phyloP scores from a whole-genome alignment of 176 grass and related monocot genomes.

The Aegilops speltoides region DNA sequence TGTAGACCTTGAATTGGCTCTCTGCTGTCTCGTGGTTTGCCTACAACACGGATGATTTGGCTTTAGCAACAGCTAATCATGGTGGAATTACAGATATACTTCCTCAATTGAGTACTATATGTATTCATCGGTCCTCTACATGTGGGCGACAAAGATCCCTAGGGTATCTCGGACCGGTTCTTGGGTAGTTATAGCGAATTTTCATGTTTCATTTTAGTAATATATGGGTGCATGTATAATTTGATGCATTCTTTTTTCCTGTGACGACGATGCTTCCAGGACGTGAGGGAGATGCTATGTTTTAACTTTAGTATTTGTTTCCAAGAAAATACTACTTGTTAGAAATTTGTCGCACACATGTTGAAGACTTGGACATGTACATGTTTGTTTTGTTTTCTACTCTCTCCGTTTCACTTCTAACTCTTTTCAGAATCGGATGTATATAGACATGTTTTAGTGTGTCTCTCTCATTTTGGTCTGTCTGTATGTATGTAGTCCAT shows the following conservation, averaged over 20 bases:
- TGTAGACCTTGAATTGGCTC: slow-evolving; percentile 40
- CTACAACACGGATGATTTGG: slow-evolving; percentile 33
- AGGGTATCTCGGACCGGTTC: slow-evolving; percentile 31
- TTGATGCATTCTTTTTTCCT: neutral
- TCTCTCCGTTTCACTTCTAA: no score
- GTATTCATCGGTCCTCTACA: slow-evolving; percentile 28
- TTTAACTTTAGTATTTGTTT: neutral
- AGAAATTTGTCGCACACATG: neutral
- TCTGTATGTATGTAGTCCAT: no score
- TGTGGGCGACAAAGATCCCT: slow-evolving; percentile 45
- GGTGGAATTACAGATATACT: slow-evolving; percentile 27
- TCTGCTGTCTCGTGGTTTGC: slow-evolving; percentile 37
- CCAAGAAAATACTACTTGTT: neutral
- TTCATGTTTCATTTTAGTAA: neutral
- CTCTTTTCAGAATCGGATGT: no score
- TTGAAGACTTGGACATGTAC: neutral
- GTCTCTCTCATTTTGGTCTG: no score
- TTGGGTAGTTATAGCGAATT: neutral
- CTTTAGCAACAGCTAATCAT: slow-evolving; percentile 38
- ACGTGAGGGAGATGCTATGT: neutral
- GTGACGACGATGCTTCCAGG: slow-evolving; percentile 17
- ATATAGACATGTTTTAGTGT: no score
- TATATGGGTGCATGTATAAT: neutral
- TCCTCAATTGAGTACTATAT: slow-evolving; percentile 22
- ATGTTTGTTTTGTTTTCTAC: neutral